Evolutionary conservation across 768 basidiomycete species (phyloP).

Genomic region (Boletus patriciae): DNA sequence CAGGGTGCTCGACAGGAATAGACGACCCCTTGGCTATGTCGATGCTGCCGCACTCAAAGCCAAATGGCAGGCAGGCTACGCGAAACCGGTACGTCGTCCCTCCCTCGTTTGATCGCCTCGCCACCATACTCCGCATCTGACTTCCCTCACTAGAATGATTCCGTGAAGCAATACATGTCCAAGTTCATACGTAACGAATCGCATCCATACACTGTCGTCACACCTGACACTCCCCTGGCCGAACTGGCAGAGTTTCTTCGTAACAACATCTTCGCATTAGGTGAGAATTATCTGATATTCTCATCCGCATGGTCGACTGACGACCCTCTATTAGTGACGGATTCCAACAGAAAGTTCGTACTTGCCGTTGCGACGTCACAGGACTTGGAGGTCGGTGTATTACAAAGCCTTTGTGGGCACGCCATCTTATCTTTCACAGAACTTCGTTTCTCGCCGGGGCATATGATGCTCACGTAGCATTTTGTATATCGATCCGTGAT

Average conservation of each 20-base stretch:
- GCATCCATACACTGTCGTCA: conserved; percentile 76
- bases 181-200: conserved; percentile 67
- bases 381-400: conserved; percentile 53
- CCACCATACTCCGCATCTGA: not conserved
- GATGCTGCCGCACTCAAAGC: conserved; percentile 73
- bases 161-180: conserved; percentile 67
- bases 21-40: conserved; percentile 81
- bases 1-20: conserved; percentile 72
- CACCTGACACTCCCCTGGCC: conserved; percentile 72
- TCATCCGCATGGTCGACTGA: not conserved
- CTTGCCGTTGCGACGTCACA: conserved; percentile 76
- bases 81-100: conserved; percentile 57
- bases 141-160: conserved; percentile 55
- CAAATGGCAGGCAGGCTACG: conserved; percentile 73
- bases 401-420: not conserved
- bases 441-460: conserved; percentile 32
- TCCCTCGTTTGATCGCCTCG: not conserved
- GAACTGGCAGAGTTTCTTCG: conserved; percentile 82
- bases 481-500: not conserved
- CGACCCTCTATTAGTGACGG: conserved; percentile 62
- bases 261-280: conserved; percentile 72
- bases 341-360: conserved; percentile 77
- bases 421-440: conserved; percentile 15
- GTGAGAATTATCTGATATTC: conserved; percentile 39
- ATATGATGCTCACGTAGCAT: conserved; percentile 12